phyloP scores from a whole-genome alignment of 352 stramenopile genomes.

The Thraustotheca clavata region DNA sequence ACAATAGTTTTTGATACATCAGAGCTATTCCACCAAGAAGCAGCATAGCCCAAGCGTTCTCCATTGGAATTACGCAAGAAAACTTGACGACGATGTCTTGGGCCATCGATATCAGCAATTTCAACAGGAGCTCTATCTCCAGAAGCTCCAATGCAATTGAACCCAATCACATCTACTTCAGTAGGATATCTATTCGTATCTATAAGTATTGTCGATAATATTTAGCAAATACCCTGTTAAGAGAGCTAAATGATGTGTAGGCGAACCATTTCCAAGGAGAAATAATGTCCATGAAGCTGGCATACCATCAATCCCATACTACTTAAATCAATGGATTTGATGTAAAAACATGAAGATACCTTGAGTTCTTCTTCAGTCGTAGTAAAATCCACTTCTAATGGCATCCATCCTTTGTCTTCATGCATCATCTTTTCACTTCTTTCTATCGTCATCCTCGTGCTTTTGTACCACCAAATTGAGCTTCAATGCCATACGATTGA shows the following conservation, averaged over 20 bases:
- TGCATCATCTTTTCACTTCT: background rate
- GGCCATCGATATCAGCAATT: conserved; percentile 40
- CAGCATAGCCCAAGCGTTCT: conserved; percentile 71
- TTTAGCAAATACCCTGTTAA: conserved; percentile 38
- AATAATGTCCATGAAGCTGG: conserved; percentile 66
- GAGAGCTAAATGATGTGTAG: conserved; percentile 69
- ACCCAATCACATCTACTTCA: conserved; percentile 69
- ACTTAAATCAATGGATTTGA: background rate
- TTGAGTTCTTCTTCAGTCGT: conserved; percentile 14
- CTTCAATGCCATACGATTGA: background rate
- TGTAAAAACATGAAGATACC: background rate
- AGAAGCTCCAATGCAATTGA: conserved; percentile 37
- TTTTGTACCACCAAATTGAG: conserved; percentile 8
- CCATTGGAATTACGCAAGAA: conserved; percentile 61
- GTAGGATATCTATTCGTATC: conserved; percentile 27
- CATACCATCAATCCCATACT: conserved; percentile 32
- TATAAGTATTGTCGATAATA: background rate
- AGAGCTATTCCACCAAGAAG: conserved; percentile 57
- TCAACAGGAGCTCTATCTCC: conserved; percentile 37
- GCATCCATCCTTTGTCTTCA: conserved; percentile 10
- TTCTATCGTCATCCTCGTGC: background rate
- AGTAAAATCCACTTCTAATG: conserved; percentile 15
- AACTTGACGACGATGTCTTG: conserved; percentile 63
- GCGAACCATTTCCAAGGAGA: conserved; percentile 75
- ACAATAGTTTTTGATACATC: conserved; percentile 68